A percentile compares a stretch with the other conserved stretches of the same genome.
phyloP scores from a whole-genome alignment of 345 rosid species.

The Lepidium africanum region DNA sequence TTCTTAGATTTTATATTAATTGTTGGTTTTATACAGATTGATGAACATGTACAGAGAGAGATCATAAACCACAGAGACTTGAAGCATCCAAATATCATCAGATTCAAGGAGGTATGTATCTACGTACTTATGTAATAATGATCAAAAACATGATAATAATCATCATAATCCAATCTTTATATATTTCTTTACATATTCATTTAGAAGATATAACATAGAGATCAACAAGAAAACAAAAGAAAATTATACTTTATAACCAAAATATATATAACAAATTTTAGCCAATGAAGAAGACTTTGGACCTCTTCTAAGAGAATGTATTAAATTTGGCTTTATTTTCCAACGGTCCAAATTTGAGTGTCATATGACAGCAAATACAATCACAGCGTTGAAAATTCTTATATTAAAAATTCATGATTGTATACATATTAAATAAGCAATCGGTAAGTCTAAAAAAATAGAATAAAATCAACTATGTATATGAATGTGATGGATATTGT shows the following conservation, averaged over 20 bases:
- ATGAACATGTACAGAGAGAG: conserved; percentile 94
- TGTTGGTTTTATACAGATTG: conserved; percentile 43
- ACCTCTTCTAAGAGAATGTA: conserved; percentile 13
- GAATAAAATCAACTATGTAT: neutral
- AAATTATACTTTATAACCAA: neutral
- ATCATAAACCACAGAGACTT: conserved; percentile 89
- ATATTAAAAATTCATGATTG: neutral
- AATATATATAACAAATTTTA: neutral
- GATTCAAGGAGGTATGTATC: conserved; percentile 64
- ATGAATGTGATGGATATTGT: neutral
- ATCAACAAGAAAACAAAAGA: neutral
- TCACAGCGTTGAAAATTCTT: conserved; percentile 22
- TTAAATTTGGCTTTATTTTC: neutral
- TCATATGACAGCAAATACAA: conserved; percentile 14
- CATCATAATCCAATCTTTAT: neutral
- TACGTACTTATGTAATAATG: neutral
- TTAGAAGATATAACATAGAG: neutral
- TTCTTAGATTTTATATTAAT: neutral
- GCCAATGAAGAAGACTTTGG: conserved; percentile 8
- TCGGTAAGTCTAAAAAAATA: neutral
- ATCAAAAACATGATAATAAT: neutral
- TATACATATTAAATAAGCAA: neutral
- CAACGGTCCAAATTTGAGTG: conserved; percentile 15
- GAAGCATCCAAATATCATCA: conserved; percentile 79
- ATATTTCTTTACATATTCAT: neutral